Percentiles rank a stretch among this genome's conserved stretches.
These are phyloP conservation scores for Metschnikowia borealis DNA, from an alignment of 805 yeast genomes.

Conservation along the genomic window DNA sequence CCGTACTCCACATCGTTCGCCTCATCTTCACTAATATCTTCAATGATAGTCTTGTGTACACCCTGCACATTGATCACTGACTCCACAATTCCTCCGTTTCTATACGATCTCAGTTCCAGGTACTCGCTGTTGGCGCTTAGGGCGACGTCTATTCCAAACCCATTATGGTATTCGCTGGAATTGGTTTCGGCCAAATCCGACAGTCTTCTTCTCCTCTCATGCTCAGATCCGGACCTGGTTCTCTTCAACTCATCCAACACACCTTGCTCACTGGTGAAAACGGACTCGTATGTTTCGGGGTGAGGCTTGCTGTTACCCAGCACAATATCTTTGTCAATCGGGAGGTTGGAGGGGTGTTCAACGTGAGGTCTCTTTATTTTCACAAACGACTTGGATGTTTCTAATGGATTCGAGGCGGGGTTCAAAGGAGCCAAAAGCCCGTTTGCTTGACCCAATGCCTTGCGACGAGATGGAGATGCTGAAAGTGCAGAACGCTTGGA, in stretches of 20 bases:
- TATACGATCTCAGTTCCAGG: conserved; percentile 35
- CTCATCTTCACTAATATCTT: conserved; percentile 51
- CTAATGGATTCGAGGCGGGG: conserved; percentile 66
- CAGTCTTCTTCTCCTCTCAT: conserved; percentile 12
- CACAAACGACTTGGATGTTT: conserved; percentile 60
- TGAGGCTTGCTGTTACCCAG: conserved; percentile 10
- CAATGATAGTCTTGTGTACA: conserved; percentile 80
- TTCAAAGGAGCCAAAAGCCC: conserved; percentile 32
- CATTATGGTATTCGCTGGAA: conserved; percentile 2
- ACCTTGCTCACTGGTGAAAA: conserved; percentile 44
- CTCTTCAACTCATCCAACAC: conserved; percentile 29
- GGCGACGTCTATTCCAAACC: conserved; percentile 4
- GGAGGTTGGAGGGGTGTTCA: conserved; percentile 7
- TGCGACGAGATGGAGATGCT: conserved; percentile 13
- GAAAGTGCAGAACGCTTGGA: conserved; percentile 8
- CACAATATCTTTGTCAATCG: conserved; percentile 14
- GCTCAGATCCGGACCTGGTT: background rate
- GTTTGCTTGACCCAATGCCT: conserved; percentile 9
- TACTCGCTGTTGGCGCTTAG: conserved; percentile 19
- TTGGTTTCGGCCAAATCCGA: conserved; percentile 11
- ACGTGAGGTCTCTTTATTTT: conserved; percentile 57
- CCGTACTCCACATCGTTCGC: conserved; percentile 19
- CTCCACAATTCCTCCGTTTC: conserved; percentile 70
- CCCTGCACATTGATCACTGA: conserved; percentile 81
- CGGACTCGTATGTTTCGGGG: conserved; percentile 27